A percentile compares a stretch with the other conserved stretches of the same genome.
Evolutionary conservation across 75 land plant species (phyloP).

Genomic region (Pinus tabuliformis): DNA sequence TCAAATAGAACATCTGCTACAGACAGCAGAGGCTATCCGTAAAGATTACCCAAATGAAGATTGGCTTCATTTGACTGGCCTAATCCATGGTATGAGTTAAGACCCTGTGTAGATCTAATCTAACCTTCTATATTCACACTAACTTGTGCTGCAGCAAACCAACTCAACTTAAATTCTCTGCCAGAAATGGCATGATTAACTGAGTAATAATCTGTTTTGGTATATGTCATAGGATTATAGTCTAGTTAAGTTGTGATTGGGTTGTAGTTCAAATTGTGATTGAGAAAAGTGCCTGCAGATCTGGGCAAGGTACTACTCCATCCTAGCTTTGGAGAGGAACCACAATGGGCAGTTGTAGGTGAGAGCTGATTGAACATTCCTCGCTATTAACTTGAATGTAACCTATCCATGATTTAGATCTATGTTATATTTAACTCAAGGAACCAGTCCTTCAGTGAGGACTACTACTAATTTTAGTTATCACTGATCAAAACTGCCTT

Average conservation of each 20-base stretch:
- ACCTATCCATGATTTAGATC: neutral
- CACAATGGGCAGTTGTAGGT: constrained; percentile 97
- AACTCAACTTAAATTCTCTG: neutral
- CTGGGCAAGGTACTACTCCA: constrained; percentile 90
- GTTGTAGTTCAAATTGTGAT: constrained; percentile 7
- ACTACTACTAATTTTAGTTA: neutral
- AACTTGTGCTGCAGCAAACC: neutral
- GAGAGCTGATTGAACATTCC: neutral
- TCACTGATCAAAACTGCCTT: constrained; percentile 20
- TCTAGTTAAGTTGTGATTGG: neutral
- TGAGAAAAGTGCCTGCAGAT: constrained; percentile 41
- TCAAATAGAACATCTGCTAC: constrained; percentile 54
- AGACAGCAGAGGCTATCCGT: constrained; percentile 54
- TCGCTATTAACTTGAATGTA: neutral
- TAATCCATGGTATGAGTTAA: constrained; percentile 40
- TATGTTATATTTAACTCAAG: neutral
- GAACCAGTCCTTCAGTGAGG: neutral
- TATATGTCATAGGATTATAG: no score
- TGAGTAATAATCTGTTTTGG: no score
- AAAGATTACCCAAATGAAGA: constrained; percentile 50
- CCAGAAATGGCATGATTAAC: neutral
- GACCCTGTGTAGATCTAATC: neutral
- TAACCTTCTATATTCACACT: neutral
- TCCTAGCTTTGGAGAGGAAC: constrained; percentile 73
- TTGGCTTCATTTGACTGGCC: constrained; percentile 54